Base-by-base conservation (phyloP, 164 flowering plant species). In the Kalanchoe fedtschenkoi region DNA sequence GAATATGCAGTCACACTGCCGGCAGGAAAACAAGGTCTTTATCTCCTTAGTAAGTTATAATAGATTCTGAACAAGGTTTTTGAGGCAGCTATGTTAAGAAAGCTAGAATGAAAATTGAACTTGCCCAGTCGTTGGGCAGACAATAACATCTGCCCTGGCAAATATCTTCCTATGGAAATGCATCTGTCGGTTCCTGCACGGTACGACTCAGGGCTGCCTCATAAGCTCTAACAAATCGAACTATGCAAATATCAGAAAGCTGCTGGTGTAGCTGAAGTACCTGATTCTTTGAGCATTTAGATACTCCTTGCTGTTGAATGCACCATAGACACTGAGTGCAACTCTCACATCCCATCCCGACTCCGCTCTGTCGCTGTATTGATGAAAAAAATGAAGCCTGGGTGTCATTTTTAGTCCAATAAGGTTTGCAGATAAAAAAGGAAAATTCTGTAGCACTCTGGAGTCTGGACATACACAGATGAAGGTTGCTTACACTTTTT, bases 91-190 rank as follows among this genome's bases (percentile, higher is more conserved):
- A 4, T 9, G 39, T 9, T 5, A 37, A 6, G 29, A 51, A 51
- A 22, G 29, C 56, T 51, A 11, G 3, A 9, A 21, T 11, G 5
- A n/a, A 33, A 29, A 32, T 33, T 33, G 19, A 15, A 21, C 14
- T 14, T 84, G 89, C 98, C 96, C 95, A 34, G 87, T 82, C 38
- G 93, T 84, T 44, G 98, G 98, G 30, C 89, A 72, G 41, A 92
- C 98, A 65, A 92, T 92, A 62, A 89, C 89, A 80, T 92, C 96
- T 62, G 96, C 96, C 61, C 35, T 66, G n/a, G 73, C 54, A 66
- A 89, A 84, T 64, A 92, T 86, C 34, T 76, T 76, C 59, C 61
- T 72, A 64, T 86, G 83, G 41, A 87, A 73, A 33, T 84, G 80
- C 82, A 87, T 75, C 53, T 86, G 93, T 14, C 96, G 89, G 38